Percentiles rank a stretch among this genome's conserved stretches.
These are phyloP conservation scores for Pichia scutulata DNA, from an alignment of 805 yeast species.

Conservation along the genomic window DNA sequence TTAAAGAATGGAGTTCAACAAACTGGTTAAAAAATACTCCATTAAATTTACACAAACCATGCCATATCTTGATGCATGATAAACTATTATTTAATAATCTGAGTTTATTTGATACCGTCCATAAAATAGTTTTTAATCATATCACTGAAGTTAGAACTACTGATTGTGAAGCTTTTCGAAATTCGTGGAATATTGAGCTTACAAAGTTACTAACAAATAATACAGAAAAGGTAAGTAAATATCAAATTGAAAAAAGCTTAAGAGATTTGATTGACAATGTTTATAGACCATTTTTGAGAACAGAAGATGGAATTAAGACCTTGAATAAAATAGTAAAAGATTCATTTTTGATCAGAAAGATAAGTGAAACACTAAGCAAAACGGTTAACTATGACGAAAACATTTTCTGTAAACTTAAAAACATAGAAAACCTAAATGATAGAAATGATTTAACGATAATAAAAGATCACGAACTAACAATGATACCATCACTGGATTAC, in stretches of 20 bases:
- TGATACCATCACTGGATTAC: slow-evolving; percentile 15
- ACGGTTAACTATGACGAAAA: slow-evolving; percentile 6
- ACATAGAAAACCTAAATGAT: slow-evolving; percentile 14
- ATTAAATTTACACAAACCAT: slow-evolving; percentile 12
- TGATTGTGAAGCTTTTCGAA: background rate
- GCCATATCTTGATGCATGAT: slow-evolving; percentile 24
- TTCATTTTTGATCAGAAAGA: slow-evolving; percentile 6
- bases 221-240: background rate
- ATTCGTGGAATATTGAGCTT: slow-evolving; percentile 17
- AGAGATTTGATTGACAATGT: slow-evolving; percentile 17
- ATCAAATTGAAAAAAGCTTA: slow-evolving; percentile 7
- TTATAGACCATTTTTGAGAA: slow-evolving; percentile 15
- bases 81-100: slow-evolving; percentile 16
- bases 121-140: slow-evolving; percentile 4
- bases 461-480: slow-evolving; percentile 18
- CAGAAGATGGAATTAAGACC: background rate
- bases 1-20: slow-evolving; percentile 21
- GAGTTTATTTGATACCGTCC: slow-evolving; percentile 15
- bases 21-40: slow-evolving; percentile 15
- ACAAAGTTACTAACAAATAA: slow-evolving; percentile 2
- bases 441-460: slow-evolving; percentile 16
- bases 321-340: slow-evolving; percentile 7
- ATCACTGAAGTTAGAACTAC: slow-evolving; percentile 2
- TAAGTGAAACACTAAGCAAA: slow-evolving; percentile 2
- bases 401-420: slow-evolving; percentile 9